Evolutionary conservation across 208 protist species (phyloP).

Genomic region (Porcisia hertigi): DNA sequence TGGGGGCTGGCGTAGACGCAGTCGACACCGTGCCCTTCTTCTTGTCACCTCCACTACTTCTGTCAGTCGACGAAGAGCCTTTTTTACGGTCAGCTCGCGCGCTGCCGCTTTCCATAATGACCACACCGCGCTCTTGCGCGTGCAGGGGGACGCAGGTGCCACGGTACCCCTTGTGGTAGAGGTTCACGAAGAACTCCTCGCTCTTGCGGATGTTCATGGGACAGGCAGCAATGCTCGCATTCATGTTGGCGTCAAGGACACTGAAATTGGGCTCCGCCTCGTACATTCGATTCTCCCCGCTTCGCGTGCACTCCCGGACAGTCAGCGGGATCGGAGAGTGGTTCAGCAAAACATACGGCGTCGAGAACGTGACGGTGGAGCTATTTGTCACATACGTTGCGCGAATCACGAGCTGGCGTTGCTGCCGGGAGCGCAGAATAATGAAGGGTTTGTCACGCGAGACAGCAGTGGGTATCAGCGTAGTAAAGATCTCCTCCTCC

Average conservation of each 20-base stretch:
- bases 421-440: conserved; percentile 30
- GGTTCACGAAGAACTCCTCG: conserved; percentile 79
- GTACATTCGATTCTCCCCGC: conserved; percentile 37
- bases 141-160: conserved; percentile 71
- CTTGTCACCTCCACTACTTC: conserved; percentile 4
- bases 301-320: conserved; percentile 59
- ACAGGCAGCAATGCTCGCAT: conserved; percentile 50
- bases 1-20: conserved; percentile 1
- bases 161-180: conserved; percentile 41
- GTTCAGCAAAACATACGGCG: conserved; percentile 76
- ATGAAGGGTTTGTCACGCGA: conserved; percentile 25
- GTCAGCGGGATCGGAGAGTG: conserved; percentile 66
- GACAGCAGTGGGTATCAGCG: conserved; percentile 20
- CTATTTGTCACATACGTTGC: conserved; percentile 24
- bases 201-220: conserved; percentile 36
- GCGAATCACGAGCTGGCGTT: conserved; percentile 49
- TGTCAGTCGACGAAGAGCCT: background rate
- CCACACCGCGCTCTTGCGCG: conserved; percentile 74
- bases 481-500: conserved; percentile 33
- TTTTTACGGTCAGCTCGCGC: background rate
- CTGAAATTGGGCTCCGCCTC: conserved; percentile 54
- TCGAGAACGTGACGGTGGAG: conserved; percentile 50
- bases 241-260: conserved; percentile 59
- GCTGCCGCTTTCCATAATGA: conserved; percentile 51
- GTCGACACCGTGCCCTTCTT: conserved; percentile 7